Conservation (phyloP, 148 eudicot genomes). For the Agrostemma githago region DNA sequence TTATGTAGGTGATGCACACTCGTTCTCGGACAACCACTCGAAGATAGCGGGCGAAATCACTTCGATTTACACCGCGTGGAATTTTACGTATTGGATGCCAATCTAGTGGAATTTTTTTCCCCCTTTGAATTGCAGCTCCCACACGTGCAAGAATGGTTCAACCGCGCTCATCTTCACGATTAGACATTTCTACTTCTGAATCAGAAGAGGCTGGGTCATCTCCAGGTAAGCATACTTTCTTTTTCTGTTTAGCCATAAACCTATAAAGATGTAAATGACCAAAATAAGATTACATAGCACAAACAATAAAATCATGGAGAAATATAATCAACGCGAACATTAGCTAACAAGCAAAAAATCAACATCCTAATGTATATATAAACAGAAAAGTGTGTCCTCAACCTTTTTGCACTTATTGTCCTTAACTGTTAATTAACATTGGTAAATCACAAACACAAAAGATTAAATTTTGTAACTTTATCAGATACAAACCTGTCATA, state of each 20-base stretch:
- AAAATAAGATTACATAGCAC: not conserved
- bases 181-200: not conserved
- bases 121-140: not conserved
- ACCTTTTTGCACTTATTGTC: too few species aligned
- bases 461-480: too few species aligned
- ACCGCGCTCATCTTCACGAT: not conserved
- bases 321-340: not conserved
- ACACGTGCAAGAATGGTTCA: conserved; percentile 4
- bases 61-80: not conserved
- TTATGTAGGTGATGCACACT: not conserved
- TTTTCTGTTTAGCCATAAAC: conserved; percentile 1
- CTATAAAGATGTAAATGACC: not conserved
- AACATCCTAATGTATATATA: too few species aligned
- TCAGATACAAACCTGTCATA: not conserved
- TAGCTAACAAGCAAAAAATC: not conserved
- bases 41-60: not conserved
- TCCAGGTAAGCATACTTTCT: not conserved
- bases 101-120: not conserved
- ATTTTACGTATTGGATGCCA: not conserved
- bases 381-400: too few species aligned
- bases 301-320: not conserved
- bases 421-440: not conserved
- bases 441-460: not conserved
- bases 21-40: conserved; percentile 7
- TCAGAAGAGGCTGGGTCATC: not conserved